These are phyloP conservation scores for Eimeria tenella DNA, from an alignment of 169 alveolate genomes.

Conservation along the genomic window DNA sequence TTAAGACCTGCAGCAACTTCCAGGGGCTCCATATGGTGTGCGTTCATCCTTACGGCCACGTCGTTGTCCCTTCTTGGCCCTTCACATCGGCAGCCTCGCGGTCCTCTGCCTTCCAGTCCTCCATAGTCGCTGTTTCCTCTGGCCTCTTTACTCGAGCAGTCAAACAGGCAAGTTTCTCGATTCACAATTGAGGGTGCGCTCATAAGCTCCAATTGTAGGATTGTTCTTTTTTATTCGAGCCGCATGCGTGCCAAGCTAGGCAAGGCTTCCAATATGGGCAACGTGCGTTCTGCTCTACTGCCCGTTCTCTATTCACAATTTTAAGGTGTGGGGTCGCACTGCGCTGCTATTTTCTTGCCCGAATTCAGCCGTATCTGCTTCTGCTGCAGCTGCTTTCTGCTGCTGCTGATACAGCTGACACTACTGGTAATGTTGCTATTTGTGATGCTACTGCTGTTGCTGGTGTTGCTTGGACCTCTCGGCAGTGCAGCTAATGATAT, in stretches of 20 bases:
- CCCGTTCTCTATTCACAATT: too few relatives aligned
- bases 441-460: background rate
- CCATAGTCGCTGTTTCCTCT: conserved; percentile 58
- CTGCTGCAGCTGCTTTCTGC: background rate
- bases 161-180: background rate
- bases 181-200: background rate
- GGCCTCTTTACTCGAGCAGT: conserved; percentile 32
- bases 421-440: background rate
- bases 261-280: too few relatives aligned
- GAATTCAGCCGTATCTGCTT: background rate
- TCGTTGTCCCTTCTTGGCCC: conserved; percentile 60
- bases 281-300: too few relatives aligned
- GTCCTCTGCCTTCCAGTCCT: conserved; percentile 53
- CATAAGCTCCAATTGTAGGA: too few relatives aligned
- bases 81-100: background rate
- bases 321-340: too few relatives aligned
- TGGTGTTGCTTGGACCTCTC: conserved; percentile 3
- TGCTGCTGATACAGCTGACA: background rate
- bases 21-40: conserved; percentile 18
- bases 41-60: conserved; percentile 52
- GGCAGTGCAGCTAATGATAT: background rate
- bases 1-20: conserved; percentile 25
- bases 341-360: background rate
- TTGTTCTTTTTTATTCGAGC: too few relatives aligned
- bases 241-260: too few relatives aligned